A percentile compares a stretch with the other conserved stretches of the same genome.
These are phyloP conservation scores for Globisporangium echinulatum DNA, from an alignment of 352 stramenopile genomes.

Conservation along the genomic window DNA sequence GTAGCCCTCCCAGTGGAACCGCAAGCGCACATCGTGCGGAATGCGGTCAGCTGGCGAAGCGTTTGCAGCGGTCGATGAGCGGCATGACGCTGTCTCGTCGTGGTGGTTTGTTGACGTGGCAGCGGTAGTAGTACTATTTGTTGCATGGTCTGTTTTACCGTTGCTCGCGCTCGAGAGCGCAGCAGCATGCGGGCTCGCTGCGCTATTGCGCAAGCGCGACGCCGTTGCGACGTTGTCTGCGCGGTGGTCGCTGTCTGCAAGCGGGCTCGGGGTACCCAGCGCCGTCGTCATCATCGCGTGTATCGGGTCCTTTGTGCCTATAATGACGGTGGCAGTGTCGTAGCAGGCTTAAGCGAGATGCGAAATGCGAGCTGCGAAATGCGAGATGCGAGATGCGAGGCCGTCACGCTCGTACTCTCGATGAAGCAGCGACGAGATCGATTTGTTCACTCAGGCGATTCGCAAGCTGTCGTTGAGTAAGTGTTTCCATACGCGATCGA, in stretches of 20 bases:
- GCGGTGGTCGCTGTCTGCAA: background rate
- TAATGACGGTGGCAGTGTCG: too few species aligned
- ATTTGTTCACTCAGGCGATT: background rate
- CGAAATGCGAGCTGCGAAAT: background rate
- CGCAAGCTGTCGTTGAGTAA: too few species aligned
- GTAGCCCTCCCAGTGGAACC: conserved; percentile 81
- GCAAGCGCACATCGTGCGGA: conserved; percentile 35
- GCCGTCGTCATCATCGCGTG: conserved; percentile 7
- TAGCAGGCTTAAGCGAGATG: background rate
- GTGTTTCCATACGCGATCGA: too few species aligned
- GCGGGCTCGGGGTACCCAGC: conserved; percentile 10
- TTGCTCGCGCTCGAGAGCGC: background rate
- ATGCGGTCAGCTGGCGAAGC: conserved; percentile 4
- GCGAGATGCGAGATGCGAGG: background rate
- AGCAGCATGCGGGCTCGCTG: background rate
- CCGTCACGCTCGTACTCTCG: too few species aligned
- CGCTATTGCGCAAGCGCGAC: background rate
- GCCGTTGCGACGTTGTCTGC: too few species aligned
- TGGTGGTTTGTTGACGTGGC: background rate
- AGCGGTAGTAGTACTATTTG: too few species aligned
- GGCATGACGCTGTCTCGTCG: background rate
- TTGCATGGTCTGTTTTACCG: background rate
- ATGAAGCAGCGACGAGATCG: too few species aligned
- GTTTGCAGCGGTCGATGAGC: conserved; percentile 2
- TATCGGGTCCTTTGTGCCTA: background rate